These are phyloP conservation scores for Nematodospora valgi DNA, from an alignment of 805 yeast species.

Conservation along the genomic window DNA sequence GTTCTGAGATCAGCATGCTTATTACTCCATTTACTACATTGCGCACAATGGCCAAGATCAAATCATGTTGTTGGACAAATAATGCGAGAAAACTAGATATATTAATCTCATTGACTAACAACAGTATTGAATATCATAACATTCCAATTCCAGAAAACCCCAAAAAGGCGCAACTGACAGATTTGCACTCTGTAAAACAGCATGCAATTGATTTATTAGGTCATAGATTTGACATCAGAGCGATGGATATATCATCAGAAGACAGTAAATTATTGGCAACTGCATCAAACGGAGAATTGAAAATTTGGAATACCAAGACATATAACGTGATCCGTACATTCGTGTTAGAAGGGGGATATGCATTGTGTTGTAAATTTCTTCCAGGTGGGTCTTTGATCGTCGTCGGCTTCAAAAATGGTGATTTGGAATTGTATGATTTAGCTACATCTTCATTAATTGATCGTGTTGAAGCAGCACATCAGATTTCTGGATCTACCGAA, in stretches of 20 bases:
- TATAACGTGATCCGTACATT: slow-evolving; percentile 79
- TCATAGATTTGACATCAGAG: slow-evolving; percentile 85
- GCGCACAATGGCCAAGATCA: slow-evolving; percentile 62
- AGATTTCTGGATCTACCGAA: slow-evolving; percentile 12
- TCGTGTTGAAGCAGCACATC: slow-evolving; percentile 68
- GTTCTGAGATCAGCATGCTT: slow-evolving; percentile 52
- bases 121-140: slow-evolving; percentile 68
- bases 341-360: slow-evolving; percentile 71
- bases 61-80: slow-evolving; percentile 63
- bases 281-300: slow-evolving; percentile 85
- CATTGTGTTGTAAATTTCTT: slow-evolving; percentile 71
- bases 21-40: slow-evolving; percentile 68
- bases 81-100: slow-evolving; percentile 53
- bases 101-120: slow-evolving; percentile 64
- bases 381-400: slow-evolving; percentile 91
- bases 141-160: slow-evolving; percentile 54
- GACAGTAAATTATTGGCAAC: slow-evolving; percentile 81
- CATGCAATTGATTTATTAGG: slow-evolving; percentile 73
- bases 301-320: slow-evolving; percentile 81
- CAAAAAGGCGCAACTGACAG: slow-evolving; percentile 46
- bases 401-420: slow-evolving; percentile 86
- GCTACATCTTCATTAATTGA: slow-evolving; percentile 76
- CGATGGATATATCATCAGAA: slow-evolving; percentile 79
- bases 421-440: slow-evolving; percentile 78
- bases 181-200: slow-evolving; percentile 43